These are phyloP conservation scores for Alternaria gaisen DNA, from an alignment of 2,329 filamentous ascomycete species.

Conservation along the genomic window DNA sequence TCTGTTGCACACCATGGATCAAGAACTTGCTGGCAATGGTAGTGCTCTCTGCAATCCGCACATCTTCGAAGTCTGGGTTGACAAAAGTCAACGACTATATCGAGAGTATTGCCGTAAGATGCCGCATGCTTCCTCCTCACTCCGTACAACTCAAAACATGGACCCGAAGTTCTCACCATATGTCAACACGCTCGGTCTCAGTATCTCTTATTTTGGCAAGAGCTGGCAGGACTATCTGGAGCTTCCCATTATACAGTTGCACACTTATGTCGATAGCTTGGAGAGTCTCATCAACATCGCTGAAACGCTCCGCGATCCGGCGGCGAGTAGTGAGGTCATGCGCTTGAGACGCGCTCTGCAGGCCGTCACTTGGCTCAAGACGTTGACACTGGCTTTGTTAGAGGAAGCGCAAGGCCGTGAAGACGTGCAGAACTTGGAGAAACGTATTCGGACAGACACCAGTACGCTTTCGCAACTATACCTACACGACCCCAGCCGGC, in stretches of 20 bases:
- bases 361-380: slow-evolving; percentile 24
- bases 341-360: slow-evolving; percentile 26
- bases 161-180: slow-evolving; percentile 38
- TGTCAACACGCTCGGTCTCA: slow-evolving; percentile 38
- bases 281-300: slow-evolving; percentile 22
- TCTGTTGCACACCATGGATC: slow-evolving; percentile 31
- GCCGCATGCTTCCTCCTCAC: slow-evolving; percentile 36
- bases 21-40: slow-evolving; percentile 20
- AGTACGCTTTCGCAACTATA: slow-evolving; percentile 26
- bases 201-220: slow-evolving; percentile 33
- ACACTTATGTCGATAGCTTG: slow-evolving; percentile 30
- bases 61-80: slow-evolving; percentile 36
- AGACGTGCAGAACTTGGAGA: slow-evolving; percentile 35
- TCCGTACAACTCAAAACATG: slow-evolving; percentile 30
- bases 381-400: slow-evolving; percentile 17
- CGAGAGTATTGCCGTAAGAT: slow-evolving; percentile 35
- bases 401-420: slow-evolving; percentile 31
- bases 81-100: slow-evolving; percentile 29
- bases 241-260: slow-evolving; percentile 35
- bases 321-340: slow-evolving; percentile 14
- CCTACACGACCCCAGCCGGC: slow-evolving; percentile 26
- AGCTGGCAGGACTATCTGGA: slow-evolving; percentile 41
- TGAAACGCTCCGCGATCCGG: neutral
- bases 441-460: slow-evolving; percentile 33
- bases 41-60: slow-evolving; percentile 29